These are phyloP conservation scores for Globisporangium camurandrum DNA, from an alignment of 352 stramenopile species.

Conservation along the genomic window DNA sequence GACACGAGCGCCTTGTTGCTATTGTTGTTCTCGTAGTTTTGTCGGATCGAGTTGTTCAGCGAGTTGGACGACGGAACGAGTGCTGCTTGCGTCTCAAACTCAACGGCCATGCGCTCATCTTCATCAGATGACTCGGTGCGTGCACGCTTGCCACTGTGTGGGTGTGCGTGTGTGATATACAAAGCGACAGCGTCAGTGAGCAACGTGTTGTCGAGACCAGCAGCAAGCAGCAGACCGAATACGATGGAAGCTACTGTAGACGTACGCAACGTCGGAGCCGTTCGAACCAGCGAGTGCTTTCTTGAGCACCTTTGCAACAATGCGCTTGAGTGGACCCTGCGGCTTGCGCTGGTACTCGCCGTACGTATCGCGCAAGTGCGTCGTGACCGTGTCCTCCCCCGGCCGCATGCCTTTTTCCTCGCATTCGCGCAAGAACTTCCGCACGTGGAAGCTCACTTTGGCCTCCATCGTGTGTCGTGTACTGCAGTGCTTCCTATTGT, in stretches of 20 bases:
- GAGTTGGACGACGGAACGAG: slow-evolving; percentile 32
- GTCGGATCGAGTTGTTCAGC: slow-evolving; percentile 73
- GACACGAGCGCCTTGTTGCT: slow-evolving; percentile 1
- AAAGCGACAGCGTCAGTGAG: not conserved
- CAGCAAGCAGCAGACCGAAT: not conserved
- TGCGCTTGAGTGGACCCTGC: slow-evolving; percentile 46
- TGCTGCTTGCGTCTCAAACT: slow-evolving; percentile 37
- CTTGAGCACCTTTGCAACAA: slow-evolving; percentile 68
- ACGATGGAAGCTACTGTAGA: not conserved
- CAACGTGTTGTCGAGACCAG: not conserved
- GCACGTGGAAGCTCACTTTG: slow-evolving; percentile 85
- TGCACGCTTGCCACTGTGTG: slow-evolving; percentile 37
- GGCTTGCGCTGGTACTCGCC: slow-evolving; percentile 85
- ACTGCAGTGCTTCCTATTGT: no score
- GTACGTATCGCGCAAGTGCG: slow-evolving; percentile 65
- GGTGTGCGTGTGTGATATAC: not conserved
- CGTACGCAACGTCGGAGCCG: slow-evolving; percentile 12
- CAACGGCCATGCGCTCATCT: slow-evolving; percentile 47
- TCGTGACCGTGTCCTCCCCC: slow-evolving; percentile 52
- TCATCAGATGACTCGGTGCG: slow-evolving; percentile 53
- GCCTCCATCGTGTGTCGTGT: slow-evolving; percentile 77
- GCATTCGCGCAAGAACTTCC: slow-evolving; percentile 75
- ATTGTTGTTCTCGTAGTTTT: slow-evolving; percentile 46
- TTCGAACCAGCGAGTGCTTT: slow-evolving; percentile 27
- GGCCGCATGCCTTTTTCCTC: slow-evolving; percentile 50